Percentiles rank a stretch among this genome's conserved stretches.
Evolutionary conservation across 1,139 yeast species (phyloP).

Genomic region (Saccharomyces pastorianus): DNA sequence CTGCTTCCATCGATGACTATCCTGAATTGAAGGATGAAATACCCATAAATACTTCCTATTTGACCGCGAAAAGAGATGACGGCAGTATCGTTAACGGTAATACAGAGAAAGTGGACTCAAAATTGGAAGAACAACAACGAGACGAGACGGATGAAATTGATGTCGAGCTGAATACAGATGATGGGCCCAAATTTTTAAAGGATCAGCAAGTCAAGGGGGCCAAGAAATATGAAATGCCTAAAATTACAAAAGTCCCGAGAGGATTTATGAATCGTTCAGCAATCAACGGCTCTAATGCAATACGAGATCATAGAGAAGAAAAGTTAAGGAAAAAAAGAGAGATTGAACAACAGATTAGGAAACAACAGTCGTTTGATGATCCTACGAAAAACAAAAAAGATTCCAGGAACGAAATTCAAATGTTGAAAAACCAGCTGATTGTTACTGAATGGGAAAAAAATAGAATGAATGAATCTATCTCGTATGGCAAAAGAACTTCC

Average conservation of each 20-base stretch:
- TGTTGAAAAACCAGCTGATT: slow-evolving; percentile 27
- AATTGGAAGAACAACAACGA: slow-evolving; percentile 5
- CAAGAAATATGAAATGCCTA: slow-evolving; percentile 44
- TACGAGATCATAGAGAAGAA: slow-evolving; percentile 57
- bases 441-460: slow-evolving; percentile 47
- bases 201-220: slow-evolving; percentile 39
- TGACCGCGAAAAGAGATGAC: slow-evolving; percentile 21
- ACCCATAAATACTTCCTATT: slow-evolving; percentile 19
- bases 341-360: slow-evolving; percentile 30
- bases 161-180: slow-evolving; percentile 55
- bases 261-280: slow-evolving; percentile 78
- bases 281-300: slow-evolving; percentile 61
- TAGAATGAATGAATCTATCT: slow-evolving; percentile 32
- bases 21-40: slow-evolving; percentile 58
- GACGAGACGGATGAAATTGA: slow-evolving; percentile 55
- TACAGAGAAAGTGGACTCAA: background rate
- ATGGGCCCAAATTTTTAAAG: slow-evolving; percentile 63
- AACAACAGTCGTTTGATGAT: slow-evolving; percentile 34
- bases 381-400: slow-evolving; percentile 32
- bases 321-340: slow-evolving; percentile 46
- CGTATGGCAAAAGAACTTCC: slow-evolving; percentile 49
- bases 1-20: slow-evolving; percentile 56
- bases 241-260: slow-evolving; percentile 61
- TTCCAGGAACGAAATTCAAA: slow-evolving; percentile 13
- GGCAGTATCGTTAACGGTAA: slow-evolving; percentile 7